Evolutionary conservation across 805 yeast genomes (phyloP).

Genomic region (Pichia pseudocactophila): DNA sequence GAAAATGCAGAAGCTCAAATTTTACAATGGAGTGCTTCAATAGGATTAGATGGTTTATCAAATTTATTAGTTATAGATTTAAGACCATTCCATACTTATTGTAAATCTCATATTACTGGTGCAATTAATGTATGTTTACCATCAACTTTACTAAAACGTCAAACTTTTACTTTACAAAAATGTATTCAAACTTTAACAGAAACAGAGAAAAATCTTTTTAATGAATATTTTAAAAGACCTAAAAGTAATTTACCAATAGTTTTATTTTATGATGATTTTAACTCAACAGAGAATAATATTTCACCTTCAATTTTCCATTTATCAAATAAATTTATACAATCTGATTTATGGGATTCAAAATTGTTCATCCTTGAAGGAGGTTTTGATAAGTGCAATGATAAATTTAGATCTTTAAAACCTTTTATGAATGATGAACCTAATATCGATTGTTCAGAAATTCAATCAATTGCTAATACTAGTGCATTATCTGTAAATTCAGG

Average conservation of each 20-base stretch:
- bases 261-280: conserved; percentile 43
- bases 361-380: conserved; percentile 37
- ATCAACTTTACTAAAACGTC: conserved; percentile 74
- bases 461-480: neutral
- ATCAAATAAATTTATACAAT: conserved; percentile 38
- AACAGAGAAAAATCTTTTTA: conserved; percentile 38
- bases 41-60: conserved; percentile 21
- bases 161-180: conserved; percentile 56
- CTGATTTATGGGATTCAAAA: conserved; percentile 31
- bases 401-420: neutral
- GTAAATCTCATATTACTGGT: conserved; percentile 44
- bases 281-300: conserved; percentile 24
- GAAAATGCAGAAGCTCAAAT: conserved; percentile 15
- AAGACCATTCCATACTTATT: conserved; percentile 70
- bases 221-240: conserved; percentile 27
- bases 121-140: conserved; percentile 81
- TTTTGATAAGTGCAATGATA: conserved; percentile 28
- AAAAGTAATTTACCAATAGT: conserved; percentile 31
- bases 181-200: conserved; percentile 53
- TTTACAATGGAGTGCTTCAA: conserved; percentile 13
- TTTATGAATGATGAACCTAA: too few species aligned
- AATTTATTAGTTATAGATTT: conserved; percentile 57
- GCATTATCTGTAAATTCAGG: neutral
- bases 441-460: neutral
- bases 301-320: conserved; percentile 37